Conservation (phyloP, 176 grass and related monocot species). For the Aegilops longissima region DNA sequence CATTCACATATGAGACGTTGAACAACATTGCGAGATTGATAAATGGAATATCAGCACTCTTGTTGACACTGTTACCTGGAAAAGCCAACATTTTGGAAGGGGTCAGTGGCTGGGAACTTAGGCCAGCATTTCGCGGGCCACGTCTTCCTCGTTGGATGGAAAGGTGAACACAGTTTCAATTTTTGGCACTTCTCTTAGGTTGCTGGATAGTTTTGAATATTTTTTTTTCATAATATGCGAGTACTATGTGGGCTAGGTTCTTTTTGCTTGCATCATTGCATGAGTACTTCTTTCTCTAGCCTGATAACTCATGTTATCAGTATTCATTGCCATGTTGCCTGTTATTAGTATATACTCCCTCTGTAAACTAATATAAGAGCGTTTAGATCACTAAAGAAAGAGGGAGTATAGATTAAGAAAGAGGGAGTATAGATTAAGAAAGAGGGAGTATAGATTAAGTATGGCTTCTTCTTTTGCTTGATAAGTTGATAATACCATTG, state of each 20-base stretch:
- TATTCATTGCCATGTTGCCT: background rate
- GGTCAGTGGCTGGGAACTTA: conserved; percentile 87
- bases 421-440: background rate
- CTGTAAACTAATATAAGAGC: no score
- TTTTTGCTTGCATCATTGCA: background rate
- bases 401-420: no score
- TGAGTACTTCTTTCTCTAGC: background rate
- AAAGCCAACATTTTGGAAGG: conserved; percentile 92
- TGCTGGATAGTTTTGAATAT: background rate
- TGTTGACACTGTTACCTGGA: conserved; percentile 76
- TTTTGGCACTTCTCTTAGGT: background rate
- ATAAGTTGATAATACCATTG: background rate
- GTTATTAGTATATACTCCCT: background rate
- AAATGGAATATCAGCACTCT: conserved; percentile 90
- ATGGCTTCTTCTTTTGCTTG: background rate
- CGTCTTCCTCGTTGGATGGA: conserved; percentile 98
- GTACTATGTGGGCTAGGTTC: background rate
- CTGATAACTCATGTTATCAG: background rate
- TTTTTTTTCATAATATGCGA: background rate
- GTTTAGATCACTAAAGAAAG: no score
- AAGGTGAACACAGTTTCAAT: conserved; percentile 46
- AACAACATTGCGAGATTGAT: conserved; percentile 93
- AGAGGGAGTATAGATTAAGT: background rate
- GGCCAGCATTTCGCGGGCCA: conserved; percentile 76
- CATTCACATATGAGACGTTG: conserved; percentile 94